These are phyloP conservation scores for Aspergillus fumigatiaffinis DNA, from an alignment of 2,329 filamentous ascomycete genomes.

Conservation along the genomic window DNA sequence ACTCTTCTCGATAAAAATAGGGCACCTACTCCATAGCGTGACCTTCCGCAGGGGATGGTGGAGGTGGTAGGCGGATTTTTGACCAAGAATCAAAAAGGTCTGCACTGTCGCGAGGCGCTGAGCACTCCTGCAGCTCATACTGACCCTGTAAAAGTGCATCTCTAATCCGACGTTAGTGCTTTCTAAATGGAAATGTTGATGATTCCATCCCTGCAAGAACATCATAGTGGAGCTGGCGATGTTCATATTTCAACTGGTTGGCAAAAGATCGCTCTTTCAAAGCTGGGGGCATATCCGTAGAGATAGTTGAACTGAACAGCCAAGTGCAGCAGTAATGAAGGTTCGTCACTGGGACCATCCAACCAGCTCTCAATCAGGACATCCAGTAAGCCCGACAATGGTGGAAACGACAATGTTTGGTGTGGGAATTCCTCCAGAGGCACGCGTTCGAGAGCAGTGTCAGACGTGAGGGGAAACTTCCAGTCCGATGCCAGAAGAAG, in stretches of 20 bases:
- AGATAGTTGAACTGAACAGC: conserved; percentile 12
- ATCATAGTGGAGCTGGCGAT: conserved; percentile 17
- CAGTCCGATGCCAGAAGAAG: conserved; percentile 15
- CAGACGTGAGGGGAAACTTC: conserved; percentile 9
- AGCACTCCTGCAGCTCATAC: conserved; percentile 5
- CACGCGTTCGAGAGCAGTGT: not conserved
- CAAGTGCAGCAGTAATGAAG: conserved; percentile 5
- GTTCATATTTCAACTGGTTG: conserved; percentile 13
- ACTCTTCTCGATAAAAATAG: no score
- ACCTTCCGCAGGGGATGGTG: not conserved
- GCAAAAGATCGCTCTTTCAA: conserved; percentile 15
- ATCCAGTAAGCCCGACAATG: conserved; percentile 14
- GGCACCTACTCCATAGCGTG: not conserved
- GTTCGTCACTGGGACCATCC: conserved; percentile 4
- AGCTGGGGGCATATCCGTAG: conserved; percentile 13
- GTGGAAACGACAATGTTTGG: conserved; percentile 7
- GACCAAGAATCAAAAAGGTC: not conserved
- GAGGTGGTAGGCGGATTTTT: no score
- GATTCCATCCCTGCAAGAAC: conserved; percentile 15
- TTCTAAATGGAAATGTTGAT: conserved; percentile 3
- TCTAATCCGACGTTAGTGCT: conserved; percentile 3
- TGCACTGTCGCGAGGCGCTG: conserved; percentile 1
- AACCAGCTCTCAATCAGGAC: conserved; percentile 17
- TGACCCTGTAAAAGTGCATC: conserved; percentile 7
- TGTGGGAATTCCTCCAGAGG: conserved; percentile 2